These are phyloP conservation scores for Penicillium freii DNA, from an alignment of 2,329 filamentous ascomycete genomes.

Conservation along the genomic window DNA sequence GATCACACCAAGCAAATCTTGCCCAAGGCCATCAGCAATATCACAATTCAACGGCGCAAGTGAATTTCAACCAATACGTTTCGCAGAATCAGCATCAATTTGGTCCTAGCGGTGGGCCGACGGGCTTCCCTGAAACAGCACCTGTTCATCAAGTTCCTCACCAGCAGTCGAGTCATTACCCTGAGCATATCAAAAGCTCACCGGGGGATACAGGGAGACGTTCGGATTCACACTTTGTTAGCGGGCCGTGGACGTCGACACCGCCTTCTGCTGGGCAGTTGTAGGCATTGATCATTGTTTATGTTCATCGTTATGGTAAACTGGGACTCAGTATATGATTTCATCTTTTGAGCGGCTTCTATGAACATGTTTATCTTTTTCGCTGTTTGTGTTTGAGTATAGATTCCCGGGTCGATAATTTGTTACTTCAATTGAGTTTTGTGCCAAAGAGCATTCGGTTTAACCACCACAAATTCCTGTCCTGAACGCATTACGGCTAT, in stretches of 20 bases:
- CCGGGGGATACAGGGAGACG: conserved; percentile 1
- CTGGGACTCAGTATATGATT: not conserved
- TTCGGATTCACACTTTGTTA: conserved; percentile 32
- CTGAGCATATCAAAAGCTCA: not conserved
- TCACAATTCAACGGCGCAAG: conserved; percentile 12
- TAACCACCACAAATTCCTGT: not conserved
- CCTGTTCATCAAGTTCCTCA: not conserved
- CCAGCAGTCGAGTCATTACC: not conserved
- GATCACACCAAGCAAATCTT: not conserved
- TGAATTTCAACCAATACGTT: conserved; percentile 12
- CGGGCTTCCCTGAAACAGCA: not conserved
- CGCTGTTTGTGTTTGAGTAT: not conserved
- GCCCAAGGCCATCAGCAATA: conserved; percentile 9
- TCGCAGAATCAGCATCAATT: conserved; percentile 10
- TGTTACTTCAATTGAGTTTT: not conserved
- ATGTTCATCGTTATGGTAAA: not conserved
- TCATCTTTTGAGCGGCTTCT: not conserved
- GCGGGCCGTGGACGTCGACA: conserved; percentile 28
- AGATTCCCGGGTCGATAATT: conserved; percentile 1
- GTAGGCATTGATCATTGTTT: not conserved
- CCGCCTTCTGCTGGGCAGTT: conserved; percentile 11
- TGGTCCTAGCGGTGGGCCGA: not conserved
- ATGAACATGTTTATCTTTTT: not conserved
- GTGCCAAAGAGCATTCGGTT: not conserved
- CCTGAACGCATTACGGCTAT: not conserved